phyloP scores from a whole-genome alignment of 306 rosid species.

The Prunus davidiana region DNA sequence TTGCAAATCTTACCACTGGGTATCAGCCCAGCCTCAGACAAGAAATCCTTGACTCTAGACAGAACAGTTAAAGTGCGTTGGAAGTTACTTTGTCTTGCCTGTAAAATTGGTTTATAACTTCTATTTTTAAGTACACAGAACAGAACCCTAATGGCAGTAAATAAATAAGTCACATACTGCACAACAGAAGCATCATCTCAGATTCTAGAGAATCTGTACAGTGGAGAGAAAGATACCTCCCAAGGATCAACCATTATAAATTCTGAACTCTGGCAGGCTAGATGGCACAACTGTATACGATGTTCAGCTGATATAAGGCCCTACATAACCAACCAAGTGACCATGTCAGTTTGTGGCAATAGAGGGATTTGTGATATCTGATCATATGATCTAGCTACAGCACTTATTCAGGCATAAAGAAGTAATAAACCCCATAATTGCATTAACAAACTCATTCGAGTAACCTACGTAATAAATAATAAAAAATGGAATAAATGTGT shows the following conservation, averaged over 20 bases:
- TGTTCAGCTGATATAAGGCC: constrained; percentile 72
- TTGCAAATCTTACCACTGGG: constrained; percentile 49
- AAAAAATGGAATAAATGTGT: neutral
- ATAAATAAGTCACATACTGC: neutral
- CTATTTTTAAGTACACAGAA: constrained; percentile 1
- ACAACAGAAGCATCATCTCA: neutral
- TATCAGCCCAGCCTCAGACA: constrained; percentile 46
- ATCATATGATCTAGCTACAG: neutral
- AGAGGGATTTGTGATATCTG: neutral
- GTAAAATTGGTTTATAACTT: constrained; percentile 22
- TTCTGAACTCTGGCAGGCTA: constrained; percentile 72
- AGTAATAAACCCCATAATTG: neutral
- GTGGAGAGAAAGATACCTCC: constrained; percentile 57
- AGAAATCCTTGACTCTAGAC: constrained; percentile 54
- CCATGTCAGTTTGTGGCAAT: constrained; percentile 6
- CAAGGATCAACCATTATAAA: constrained; percentile 93
- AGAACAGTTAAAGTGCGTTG: constrained; percentile 68
- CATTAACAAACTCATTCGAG: neutral
- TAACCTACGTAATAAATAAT: no score
- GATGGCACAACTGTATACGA: constrained; percentile 56
- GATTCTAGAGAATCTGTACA: neutral
- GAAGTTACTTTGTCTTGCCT: constrained; percentile 73
- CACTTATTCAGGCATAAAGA: neutral
- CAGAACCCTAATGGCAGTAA: neutral
- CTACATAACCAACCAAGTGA: constrained; percentile 33